Evolutionary conservation across 176 grass and related monocot species (phyloP), one percentile per base, ranked within the genome.

Genomic region (Aegilops umbellulata): DNA sequence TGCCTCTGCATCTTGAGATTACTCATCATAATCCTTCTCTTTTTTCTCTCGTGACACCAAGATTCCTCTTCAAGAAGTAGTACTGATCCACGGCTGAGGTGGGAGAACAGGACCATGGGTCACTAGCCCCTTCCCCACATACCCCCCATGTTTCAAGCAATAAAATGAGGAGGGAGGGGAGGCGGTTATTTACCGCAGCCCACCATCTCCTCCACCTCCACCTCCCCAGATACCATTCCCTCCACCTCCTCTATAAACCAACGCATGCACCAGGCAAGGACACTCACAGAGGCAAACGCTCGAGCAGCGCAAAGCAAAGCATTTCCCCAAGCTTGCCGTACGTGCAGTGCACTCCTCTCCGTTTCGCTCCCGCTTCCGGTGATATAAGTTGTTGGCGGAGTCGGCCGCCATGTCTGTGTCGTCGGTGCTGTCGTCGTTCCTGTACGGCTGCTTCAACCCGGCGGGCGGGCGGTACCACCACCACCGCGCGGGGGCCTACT

Each of bases 401-500:
- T 26, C n/a, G 47, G 7, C 14, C 17, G 76, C 63, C 46, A 95
- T 95, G 93, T 90, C 93, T 24, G 88, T 95, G 3, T 92, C 90
- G 68, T 95, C 93, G 1, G 83, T 84, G 3, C 34, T 95, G 85
- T 93, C 93, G 51, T 90, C 91, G 22, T 86, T 95, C 78, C 81
- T 95, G 72, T 72, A 88, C 53, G 90, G 90, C 61, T 95, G 93
- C 84, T 92, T 89, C 86, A 84, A 89, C 70, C 90, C 82, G 22
- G 16, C 65, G 24, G 78, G 82, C 77, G 86, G 90, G 19, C 90
- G 80, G 70, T 78, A 78, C 34, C 69, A 80, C 80, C 36, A 82
- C 10, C 86, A 91, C 89, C 89, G 82, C 85, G 78, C 51, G 41
- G 86, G 90, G 55, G 90, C 90, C 9, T 88, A 91, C 82, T 89